Evolutionary conservation across 768 basidiomycete genomes (phyloP).

Genomic region (Russula emetica): DNA sequence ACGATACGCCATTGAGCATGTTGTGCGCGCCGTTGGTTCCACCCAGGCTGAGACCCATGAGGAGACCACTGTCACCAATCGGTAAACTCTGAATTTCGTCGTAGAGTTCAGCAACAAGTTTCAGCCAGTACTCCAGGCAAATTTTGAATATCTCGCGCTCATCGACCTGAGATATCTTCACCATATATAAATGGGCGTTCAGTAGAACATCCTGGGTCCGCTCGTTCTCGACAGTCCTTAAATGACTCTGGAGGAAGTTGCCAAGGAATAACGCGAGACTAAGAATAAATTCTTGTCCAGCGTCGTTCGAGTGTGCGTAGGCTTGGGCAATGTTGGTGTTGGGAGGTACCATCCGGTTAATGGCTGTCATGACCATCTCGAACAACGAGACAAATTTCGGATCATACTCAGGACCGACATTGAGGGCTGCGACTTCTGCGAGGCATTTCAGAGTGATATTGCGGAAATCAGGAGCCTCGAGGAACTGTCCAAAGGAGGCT

Average conservation of each 20-base stretch:
- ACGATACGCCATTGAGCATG: constrained; percentile 70
- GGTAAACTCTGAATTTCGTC: constrained; percentile 94
- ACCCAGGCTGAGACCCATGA: constrained; percentile 87
- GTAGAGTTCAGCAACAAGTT: constrained; percentile 93
- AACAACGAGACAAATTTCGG: constrained; percentile 96
- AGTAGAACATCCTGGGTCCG: constrained; percentile 86
- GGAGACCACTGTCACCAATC: constrained; percentile 75
- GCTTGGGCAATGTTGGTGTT: constrained; percentile 92
- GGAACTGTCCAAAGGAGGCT: constrained; percentile 57
- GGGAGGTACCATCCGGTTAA: constrained; percentile 96
- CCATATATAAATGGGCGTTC: constrained; percentile 97
- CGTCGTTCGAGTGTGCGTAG: constrained; percentile 82
- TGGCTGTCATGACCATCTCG: constrained; percentile 95
- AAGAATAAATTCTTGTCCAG: constrained; percentile 94
- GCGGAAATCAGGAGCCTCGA: constrained; percentile 94
- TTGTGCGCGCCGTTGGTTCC: constrained; percentile 56
- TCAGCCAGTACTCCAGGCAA: constrained; percentile 95
- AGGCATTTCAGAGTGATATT: constrained; percentile 96
- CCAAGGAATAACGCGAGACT: constrained; percentile 96
- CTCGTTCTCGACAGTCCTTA: constrained; percentile 91
- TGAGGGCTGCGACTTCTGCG: constrained; percentile 91
- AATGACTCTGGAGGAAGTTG: constrained; percentile 92
- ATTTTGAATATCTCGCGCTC: constrained; percentile 99
- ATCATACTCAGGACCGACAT: constrained; percentile 95
- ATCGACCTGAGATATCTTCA: constrained; percentile 96